Evolutionary conservation across 2,329 filamentous ascomycete species (phyloP).

Genomic region (Nannizziopsis barbatae): DNA sequence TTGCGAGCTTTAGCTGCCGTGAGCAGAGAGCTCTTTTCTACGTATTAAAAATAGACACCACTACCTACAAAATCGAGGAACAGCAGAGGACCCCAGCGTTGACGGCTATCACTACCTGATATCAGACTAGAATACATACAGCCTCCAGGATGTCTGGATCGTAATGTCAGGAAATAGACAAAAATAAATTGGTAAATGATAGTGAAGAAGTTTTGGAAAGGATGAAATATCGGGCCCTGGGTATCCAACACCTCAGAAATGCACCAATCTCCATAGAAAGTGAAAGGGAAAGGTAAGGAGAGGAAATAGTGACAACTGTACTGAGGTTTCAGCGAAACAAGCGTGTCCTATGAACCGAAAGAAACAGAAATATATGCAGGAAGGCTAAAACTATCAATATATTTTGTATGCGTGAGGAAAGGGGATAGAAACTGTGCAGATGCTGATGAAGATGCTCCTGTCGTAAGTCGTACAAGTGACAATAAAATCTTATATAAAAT

Average conservation of each 20-base stretch:
- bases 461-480: background rate
- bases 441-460: no score
- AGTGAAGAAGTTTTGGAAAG: constrained; percentile 1
- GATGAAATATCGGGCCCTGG: constrained; percentile 18
- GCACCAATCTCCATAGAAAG: constrained; percentile 18
- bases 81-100: no score
- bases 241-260: constrained; percentile 36
- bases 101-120: no score
- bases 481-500: background rate
- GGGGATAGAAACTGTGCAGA: background rate
- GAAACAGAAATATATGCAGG: constrained; percentile 4
- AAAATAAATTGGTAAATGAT: background rate
- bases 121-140: no score
- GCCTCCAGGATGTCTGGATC: no score
- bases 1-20: no score
- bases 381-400: background rate
- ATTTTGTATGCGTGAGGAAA: background rate
- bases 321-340: background rate
- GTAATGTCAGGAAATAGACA: background rate
- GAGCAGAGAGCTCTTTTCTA: no score
- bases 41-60: no score
- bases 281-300: constrained; percentile 2
- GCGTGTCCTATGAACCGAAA: background rate
- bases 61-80: no score
- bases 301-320: background rate